Conservation (phyloP, 768 basidiomycete genomes). For the Hebeloma cylindrosporum region DNA sequence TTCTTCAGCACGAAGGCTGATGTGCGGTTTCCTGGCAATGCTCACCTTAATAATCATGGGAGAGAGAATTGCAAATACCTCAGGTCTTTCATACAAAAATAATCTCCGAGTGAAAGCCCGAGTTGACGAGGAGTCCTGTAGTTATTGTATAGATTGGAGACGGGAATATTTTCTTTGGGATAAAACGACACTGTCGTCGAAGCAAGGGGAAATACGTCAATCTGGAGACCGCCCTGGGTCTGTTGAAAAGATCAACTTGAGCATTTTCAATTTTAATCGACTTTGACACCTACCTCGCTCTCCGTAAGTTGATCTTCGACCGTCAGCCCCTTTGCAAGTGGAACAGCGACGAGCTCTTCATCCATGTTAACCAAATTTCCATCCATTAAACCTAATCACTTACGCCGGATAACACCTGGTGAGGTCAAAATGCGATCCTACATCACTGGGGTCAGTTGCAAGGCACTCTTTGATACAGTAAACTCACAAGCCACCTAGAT, state of each 20-base stretch:
- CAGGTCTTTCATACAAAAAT: not conserved
- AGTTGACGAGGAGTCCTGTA: constrained; percentile 5
- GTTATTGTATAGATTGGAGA: too few relatives aligned
- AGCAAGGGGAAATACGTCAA: not conserved
- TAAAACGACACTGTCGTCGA: not conserved
- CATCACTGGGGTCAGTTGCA: too few relatives aligned
- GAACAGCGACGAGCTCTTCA: constrained; percentile 27
- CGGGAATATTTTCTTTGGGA: not conserved
- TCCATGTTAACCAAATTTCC: too few relatives aligned
- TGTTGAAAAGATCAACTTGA: not conserved
- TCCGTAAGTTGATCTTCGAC: constrained; percentile 25
- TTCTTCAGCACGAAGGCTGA: not conserved
- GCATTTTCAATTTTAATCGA: not conserved
- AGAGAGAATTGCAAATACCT: not conserved
- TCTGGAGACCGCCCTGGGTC: not conserved
- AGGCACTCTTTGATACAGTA: not conserved
- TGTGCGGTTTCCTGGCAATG: not conserved
- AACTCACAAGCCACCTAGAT: constrained; percentile 20
- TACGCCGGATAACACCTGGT: constrained; percentile 24
- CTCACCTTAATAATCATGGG: not conserved
- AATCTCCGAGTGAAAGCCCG: not conserved
- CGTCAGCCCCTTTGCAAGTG: constrained; percentile 22
- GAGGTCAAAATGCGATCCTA: constrained; percentile 27
- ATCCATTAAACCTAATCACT: too few relatives aligned
- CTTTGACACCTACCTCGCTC: constrained; percentile 16